Evolutionary conservation across 75 land plant species (phyloP).

Genomic region (Picea glauca): DNA sequence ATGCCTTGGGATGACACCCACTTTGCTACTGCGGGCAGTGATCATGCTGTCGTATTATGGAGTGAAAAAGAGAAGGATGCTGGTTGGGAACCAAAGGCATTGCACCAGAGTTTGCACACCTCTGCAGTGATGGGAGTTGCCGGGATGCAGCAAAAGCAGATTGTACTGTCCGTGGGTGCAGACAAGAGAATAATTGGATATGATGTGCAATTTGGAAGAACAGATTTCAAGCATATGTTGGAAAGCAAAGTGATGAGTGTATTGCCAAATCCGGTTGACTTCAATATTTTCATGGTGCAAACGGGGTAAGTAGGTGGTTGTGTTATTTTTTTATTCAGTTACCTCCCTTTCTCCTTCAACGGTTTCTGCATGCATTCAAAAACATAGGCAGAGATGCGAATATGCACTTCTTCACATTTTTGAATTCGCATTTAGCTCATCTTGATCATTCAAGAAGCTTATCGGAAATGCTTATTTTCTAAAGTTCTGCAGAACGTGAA

Average conservation of each 20-base stretch:
- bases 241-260: conserved; percentile 45
- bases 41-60: conserved; percentile 42
- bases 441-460: neutral
- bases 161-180: conserved; percentile 27
- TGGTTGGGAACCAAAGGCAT: conserved; percentile 27
- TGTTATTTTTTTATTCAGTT: neutral
- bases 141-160: conserved; percentile 32
- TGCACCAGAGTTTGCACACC: conserved; percentile 33
- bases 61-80: conserved; percentile 21
- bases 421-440: neutral
- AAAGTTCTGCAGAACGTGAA: too few relatives aligned
- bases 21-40: conserved; percentile 44
- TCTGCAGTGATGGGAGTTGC: conserved; percentile 44
- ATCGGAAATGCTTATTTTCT: neutral
- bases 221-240: conserved; percentile 24
- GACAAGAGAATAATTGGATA: conserved; percentile 42
- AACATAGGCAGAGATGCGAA: neutral
- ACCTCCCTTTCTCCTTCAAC: neutral
- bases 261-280: conserved; percentile 39
- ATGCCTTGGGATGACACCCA: conserved; percentile 33
- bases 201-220: conserved; percentile 17
- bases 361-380: neutral
- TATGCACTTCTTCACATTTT: neutral
- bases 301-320: conserved; percentile 31
- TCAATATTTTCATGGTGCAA: conserved; percentile 48